Base-by-base conservation (phyloP, 495 filamentous ascomycete genomes). In the Penicillium roqueforti region DNA sequence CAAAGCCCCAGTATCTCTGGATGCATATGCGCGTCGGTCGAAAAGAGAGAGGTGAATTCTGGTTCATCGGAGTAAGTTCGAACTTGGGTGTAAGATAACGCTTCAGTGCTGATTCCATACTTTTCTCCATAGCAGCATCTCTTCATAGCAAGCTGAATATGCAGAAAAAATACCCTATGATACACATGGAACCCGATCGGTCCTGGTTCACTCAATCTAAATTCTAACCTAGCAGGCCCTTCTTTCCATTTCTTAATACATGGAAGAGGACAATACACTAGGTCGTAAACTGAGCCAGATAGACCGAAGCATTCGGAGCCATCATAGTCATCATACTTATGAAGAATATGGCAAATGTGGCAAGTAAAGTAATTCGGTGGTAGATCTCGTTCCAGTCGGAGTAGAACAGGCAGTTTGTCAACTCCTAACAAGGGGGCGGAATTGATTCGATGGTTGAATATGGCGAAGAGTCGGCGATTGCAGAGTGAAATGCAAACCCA, bases 321-420 rank as follows among this genome's bases (percentile, higher is more conserved):
- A 11, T 51, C 37, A 26, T 29, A 41, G n/a, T n/a, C n/a, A n/a
- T n/a, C n/a, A n/a, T n/a, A n/a, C n/a, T 34, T 43, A 6, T 51
- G 41, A 38, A 53, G 50, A 43, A 22, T 4, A 9, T n/a, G 18
- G 28, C 38, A 53, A 18, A 9, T 14, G 16, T 53, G 3, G 11
- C 50, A 53, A 14, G 26, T n/a, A 19, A 53, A 44, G 14, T 53
- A 42, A 2, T 26, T 11, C n/a, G 41, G 51, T 26, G n/a, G n/a
- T n/a, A 23, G 22, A 53, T 53, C 40, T 32, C 51, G 39, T 36
- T 44, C 51, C 25, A 41, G 44, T 19, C 36, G 43, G 26, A 26
- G 1, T n/a, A 48, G 36, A 32, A 54, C 4, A 18, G 34, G 7
- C 16, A 54, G 25, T 34, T 42, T 41, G 16, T 16, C 19, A 6